phyloP scores from a whole-genome alignment of 73 alveolate genomes.

The Loxodes magnus region DNA sequence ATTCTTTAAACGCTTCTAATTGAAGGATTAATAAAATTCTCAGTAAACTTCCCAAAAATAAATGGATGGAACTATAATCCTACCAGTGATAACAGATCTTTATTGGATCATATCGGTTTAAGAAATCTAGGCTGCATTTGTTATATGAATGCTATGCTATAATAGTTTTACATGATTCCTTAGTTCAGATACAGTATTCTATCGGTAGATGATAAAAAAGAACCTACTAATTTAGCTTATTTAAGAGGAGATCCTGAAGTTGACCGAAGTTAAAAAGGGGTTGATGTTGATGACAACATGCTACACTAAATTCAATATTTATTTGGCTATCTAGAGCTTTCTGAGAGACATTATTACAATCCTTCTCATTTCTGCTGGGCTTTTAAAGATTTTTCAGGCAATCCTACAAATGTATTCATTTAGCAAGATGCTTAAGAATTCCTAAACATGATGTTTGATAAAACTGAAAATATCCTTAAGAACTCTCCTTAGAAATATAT shows the following conservation, averaged over 20 bases:
- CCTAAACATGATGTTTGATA: conserved; percentile 53
- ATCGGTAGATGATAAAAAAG: conserved; percentile 61
- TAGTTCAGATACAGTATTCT: conserved; percentile 82
- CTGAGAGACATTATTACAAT: conserved; percentile 59
- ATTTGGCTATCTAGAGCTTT: conserved; percentile 42
- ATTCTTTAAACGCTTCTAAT: too few relatives aligned
- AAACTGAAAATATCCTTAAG: conserved; percentile 50
- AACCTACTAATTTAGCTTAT: conserved; percentile 13
- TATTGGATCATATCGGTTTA: conserved; percentile 56
- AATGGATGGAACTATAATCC: conserved; percentile 80
- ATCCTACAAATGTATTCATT: conserved; percentile 51
- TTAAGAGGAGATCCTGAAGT: conserved; percentile 8
- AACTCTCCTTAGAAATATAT: conserved; percentile 57
- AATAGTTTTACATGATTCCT: conserved; percentile 90
- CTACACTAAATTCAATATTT: conserved; percentile 42
- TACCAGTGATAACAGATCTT: conserved; percentile 44
- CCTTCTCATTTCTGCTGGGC: conserved; percentile 84
- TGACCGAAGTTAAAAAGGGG: conserved; percentile 27
- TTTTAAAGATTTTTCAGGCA: conserved; percentile 75
- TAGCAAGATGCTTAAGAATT: conserved; percentile 63
- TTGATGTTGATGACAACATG: conserved; percentile 40
- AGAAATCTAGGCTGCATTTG: conserved; percentile 84
- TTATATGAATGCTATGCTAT: conserved; percentile 93
- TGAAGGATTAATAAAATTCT: too few relatives aligned
- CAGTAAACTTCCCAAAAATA: too few relatives aligned